These are phyloP conservation scores for Athelia psychrophila DNA, from an alignment of 1,284 basidiomycete species.

Conservation along the genomic window DNA sequence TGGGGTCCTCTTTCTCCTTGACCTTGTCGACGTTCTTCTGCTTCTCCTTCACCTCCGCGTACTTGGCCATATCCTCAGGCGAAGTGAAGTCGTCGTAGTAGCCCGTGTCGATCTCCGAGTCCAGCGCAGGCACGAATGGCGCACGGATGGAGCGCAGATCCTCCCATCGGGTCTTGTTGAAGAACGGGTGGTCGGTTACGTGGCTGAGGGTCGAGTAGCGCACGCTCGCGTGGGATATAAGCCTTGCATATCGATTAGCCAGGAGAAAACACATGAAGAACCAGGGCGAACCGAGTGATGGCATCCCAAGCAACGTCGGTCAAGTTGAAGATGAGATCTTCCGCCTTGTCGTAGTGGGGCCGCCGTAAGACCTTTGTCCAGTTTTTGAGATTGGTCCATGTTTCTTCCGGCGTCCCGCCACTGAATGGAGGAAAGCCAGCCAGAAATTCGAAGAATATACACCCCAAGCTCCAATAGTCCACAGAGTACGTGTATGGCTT, in stretches of 20 bases:
- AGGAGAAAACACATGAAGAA: slow-evolving; percentile 1
- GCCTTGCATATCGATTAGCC: slow-evolving; percentile 30
- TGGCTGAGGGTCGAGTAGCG: slow-evolving; percentile 78
- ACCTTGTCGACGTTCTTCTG: slow-evolving; percentile 93
- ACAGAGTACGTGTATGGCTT: slow-evolving; percentile 95
- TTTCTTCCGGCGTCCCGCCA: slow-evolving; percentile 94
- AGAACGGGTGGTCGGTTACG: slow-evolving; percentile 85
- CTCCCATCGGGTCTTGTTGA: slow-evolving; percentile 74
- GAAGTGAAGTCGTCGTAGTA: slow-evolving; percentile 98
- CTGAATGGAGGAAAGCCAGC: slow-evolving; percentile 98
- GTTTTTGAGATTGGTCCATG: slow-evolving; percentile 99
- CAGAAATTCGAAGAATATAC: slow-evolving; percentile 98
- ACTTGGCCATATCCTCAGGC: slow-evolving; percentile 96
- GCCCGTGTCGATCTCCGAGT: slow-evolving; percentile 93
- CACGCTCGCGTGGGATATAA: slow-evolving; percentile 77
- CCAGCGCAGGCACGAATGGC: slow-evolving; percentile 94
- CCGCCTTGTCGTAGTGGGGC: slow-evolving; percentile 94
- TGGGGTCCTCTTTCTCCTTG: slow-evolving; percentile 79
- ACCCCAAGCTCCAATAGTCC: slow-evolving; percentile 98
- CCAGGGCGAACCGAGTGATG: slow-evolving; percentile 68
- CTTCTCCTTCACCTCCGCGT: slow-evolving; percentile 97
- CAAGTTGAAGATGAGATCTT: slow-evolving; percentile 97
- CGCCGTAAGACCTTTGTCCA: slow-evolving; percentile 91
- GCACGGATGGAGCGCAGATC: slow-evolving; percentile 77
- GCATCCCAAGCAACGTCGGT: slow-evolving; percentile 94